Percentiles rank a stretch among this genome's conserved stretches.
phyloP scores from a whole-genome alignment of 2,329 filamentous ascomycete species.

The Xylariaceae sp. region DNA sequence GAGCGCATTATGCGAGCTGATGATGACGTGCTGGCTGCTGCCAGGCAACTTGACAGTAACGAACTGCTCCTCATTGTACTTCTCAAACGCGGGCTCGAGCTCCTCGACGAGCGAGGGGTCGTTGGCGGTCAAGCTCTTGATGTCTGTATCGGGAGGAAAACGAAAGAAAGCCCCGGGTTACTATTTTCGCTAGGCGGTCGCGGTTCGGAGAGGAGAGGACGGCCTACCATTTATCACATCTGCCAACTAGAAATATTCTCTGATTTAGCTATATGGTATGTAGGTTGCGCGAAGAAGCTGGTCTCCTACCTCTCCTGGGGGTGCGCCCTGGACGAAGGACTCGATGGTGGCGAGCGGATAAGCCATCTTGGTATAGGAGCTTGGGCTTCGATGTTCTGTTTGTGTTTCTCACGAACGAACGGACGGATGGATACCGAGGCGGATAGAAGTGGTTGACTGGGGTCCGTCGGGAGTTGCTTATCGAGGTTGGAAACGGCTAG shows the following conservation, averaged over 20 bases:
- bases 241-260: constrained; percentile 54
- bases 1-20: constrained; percentile 81
- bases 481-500: neutral
- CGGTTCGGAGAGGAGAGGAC: constrained; percentile 2
- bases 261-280: constrained; percentile 15
- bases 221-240: constrained; percentile 78
- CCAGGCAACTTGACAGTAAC: constrained; percentile 83
- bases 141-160: constrained; percentile 53
- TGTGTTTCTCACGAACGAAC: neutral
- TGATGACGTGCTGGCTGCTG: constrained; percentile 72
- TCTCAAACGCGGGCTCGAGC: constrained; percentile 78
- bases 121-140: constrained; percentile 76
- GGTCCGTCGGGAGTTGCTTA: neutral
- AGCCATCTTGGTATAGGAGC: constrained; percentile 28
- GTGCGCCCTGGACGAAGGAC: constrained; percentile 88
- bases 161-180: too few relatives aligned
- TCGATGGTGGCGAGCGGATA: constrained; percentile 57
- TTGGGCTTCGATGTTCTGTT: neutral
- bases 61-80: constrained; percentile 96
- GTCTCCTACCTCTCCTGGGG: constrained; percentile 80
- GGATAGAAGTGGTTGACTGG: neutral
- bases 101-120: constrained; percentile 62
- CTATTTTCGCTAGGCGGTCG: too few relatives aligned
- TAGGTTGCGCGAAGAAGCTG: constrained; percentile 21
- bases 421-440: neutral